Conservation (phyloP, 2,329 filamentous ascomycete species). For the Aureobasidium sp. region DNA sequence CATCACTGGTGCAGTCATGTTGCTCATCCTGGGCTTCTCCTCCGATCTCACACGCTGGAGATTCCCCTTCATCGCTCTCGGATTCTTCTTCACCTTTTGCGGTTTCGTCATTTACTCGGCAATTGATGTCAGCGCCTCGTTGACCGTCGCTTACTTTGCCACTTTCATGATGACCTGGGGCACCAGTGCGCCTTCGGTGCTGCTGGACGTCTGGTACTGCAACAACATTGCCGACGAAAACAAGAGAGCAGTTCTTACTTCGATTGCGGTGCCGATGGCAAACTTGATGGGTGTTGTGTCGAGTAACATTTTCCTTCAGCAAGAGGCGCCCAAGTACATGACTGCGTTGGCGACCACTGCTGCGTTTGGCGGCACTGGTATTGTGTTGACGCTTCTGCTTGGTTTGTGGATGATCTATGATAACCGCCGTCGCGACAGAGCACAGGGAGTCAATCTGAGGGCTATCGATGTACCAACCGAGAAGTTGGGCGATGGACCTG, state of each 20-base stretch:
- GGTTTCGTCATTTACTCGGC: slow-evolving; percentile 74
- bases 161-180: slow-evolving; percentile 79
- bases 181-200: slow-evolving; percentile 65
- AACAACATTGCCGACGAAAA: slow-evolving; percentile 77
- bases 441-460: slow-evolving; percentile 48
- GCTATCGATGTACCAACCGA: slow-evolving; percentile 45
- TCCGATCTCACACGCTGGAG: slow-evolving; percentile 61
- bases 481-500: slow-evolving; percentile 39
- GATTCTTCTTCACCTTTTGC: slow-evolving; percentile 66
- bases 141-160: slow-evolving; percentile 66
- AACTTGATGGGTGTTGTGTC: slow-evolving; percentile 69
- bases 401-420: slow-evolving; percentile 60
- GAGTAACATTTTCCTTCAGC: slow-evolving; percentile 58
- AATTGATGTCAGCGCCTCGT: slow-evolving; percentile 54
- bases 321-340: slow-evolving; percentile 60
- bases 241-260: slow-evolving; percentile 61
- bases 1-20: slow-evolving; percentile 63
- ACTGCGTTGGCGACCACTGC: slow-evolving; percentile 60
- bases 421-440: slow-evolving; percentile 53
- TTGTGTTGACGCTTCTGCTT: slow-evolving; percentile 48
- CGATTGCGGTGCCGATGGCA: slow-evolving; percentile 65
- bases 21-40: slow-evolving; percentile 64
- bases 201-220: slow-evolving; percentile 67
- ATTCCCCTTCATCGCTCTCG: slow-evolving; percentile 67
- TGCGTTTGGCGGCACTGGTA: slow-evolving; percentile 55